phyloP scores from a whole-genome alignment of 345 rosid species.

The Hibiscus syriacus region DNA sequence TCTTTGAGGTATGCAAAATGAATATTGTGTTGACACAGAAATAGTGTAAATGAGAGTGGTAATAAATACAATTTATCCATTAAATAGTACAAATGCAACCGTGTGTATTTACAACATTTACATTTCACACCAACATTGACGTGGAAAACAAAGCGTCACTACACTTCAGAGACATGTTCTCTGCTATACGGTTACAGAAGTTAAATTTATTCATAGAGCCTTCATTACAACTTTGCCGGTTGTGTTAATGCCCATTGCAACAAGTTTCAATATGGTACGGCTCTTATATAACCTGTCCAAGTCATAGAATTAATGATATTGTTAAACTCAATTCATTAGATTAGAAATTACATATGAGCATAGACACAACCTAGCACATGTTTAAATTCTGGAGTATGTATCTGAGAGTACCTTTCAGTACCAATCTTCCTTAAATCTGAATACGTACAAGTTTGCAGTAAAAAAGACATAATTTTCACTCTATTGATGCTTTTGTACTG shows the following conservation, averaged over 20 bases:
- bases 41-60: neutral
- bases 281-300: conserved; percentile 53
- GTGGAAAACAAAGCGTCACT: neutral
- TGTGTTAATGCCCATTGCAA: conserved; percentile 58
- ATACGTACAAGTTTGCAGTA: no score
- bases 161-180: neutral
- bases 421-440: no score
- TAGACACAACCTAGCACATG: no score
- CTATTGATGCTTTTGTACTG: no score
- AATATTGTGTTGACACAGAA: neutral
- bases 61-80: neutral
- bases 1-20: neutral
- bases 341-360: neutral
- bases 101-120: neutral
- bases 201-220: conserved; percentile 37
- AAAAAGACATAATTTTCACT: no score
- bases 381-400: no score
- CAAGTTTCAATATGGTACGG: conserved; percentile 55
- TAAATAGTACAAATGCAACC: neutral
- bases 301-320: conserved; percentile 6
- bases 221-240: conserved; percentile 63
- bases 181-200: neutral
- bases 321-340: neutral
- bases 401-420: no score
- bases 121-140: conserved; percentile 7